Evolutionary conservation across 176 grass and related monocot species (phyloP).

Genomic region (Tuctoria greenei): DNA sequence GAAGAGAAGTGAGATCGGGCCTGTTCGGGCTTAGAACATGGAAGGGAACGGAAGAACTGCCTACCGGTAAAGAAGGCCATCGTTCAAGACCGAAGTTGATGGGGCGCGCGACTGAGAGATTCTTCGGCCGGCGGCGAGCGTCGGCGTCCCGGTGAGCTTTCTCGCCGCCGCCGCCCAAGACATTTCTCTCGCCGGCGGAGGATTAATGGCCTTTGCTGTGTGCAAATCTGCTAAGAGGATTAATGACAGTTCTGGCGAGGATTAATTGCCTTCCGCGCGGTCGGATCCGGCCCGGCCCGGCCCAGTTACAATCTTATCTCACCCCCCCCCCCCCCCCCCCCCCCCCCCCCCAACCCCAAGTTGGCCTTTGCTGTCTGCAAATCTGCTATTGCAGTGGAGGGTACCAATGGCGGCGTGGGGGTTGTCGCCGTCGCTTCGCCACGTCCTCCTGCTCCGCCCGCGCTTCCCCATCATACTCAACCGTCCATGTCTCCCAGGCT

Average conservation of each 20-base stretch:
- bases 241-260: background rate
- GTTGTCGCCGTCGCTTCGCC: slow-evolving; percentile 29
- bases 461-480: slow-evolving; percentile 19
- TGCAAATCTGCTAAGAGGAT: too few species aligned
- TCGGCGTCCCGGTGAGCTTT: background rate
- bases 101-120: background rate
- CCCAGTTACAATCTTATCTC: background rate
- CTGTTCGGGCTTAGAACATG: background rate
- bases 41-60: background rate
- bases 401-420: slow-evolving; percentile 2
- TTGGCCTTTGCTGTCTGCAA: background rate
- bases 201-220: too few species aligned
- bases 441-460: slow-evolving; percentile 42
- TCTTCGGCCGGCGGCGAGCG: background rate
- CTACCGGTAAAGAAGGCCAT: background rate
- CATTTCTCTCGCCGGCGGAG: background rate
- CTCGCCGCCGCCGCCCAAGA: background rate
- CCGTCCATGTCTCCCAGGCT: background rate
- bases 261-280: background rate
- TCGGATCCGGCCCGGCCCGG: background rate
- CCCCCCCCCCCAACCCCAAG: background rate
- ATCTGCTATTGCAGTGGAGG: background rate
- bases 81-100: background rate
- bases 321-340: background rate
- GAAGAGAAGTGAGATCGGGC: background rate